phyloP scores from a whole-genome alignment of 2,329 filamentous ascomycete species.

The Arthrocladium fulminans region DNA sequence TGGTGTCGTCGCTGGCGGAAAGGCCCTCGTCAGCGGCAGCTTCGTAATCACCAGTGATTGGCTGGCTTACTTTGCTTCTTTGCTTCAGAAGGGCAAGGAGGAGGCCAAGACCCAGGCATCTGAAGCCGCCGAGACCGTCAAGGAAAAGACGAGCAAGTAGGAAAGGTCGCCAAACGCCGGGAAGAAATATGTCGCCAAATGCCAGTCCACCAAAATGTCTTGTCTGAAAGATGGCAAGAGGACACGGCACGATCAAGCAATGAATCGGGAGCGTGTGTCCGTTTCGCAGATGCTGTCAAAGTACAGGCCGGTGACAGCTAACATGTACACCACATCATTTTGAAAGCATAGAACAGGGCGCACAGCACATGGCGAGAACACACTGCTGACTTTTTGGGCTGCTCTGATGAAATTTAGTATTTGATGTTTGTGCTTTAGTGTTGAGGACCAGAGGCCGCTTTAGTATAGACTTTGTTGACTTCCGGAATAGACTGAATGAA shows the following conservation, averaged over 20 bases:
- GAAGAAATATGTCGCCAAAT: neutral
- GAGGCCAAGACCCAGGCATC: conserved; percentile 32
- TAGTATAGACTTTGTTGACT: neutral
- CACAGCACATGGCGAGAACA: neutral
- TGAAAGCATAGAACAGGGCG: conserved; percentile 2
- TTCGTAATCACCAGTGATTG: conserved; percentile 59
- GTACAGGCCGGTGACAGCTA: neutral
- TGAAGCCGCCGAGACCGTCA: conserved; percentile 39
- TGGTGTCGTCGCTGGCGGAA: conserved; percentile 57
- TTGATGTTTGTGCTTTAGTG: neutral
- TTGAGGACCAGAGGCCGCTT: neutral
- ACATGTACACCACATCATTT: neutral
- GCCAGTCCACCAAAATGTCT: neutral
- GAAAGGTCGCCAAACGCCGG: neutral
- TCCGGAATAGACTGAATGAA: neutral
- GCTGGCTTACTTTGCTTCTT: conserved; percentile 51
- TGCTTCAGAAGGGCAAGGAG: conserved; percentile 54
- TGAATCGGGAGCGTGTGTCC: neutral
- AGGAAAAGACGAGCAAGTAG: conserved; percentile 17
- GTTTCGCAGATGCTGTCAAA: neutral
- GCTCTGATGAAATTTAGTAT: neutral
- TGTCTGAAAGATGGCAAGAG: neutral
- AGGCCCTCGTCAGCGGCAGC: conserved; percentile 60
- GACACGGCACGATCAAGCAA: neutral
- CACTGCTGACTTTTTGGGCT: neutral